phyloP scores from a whole-genome alignment of 371 early-diverging fungal genomes.

The Zopfochytrium polystomum region DNA sequence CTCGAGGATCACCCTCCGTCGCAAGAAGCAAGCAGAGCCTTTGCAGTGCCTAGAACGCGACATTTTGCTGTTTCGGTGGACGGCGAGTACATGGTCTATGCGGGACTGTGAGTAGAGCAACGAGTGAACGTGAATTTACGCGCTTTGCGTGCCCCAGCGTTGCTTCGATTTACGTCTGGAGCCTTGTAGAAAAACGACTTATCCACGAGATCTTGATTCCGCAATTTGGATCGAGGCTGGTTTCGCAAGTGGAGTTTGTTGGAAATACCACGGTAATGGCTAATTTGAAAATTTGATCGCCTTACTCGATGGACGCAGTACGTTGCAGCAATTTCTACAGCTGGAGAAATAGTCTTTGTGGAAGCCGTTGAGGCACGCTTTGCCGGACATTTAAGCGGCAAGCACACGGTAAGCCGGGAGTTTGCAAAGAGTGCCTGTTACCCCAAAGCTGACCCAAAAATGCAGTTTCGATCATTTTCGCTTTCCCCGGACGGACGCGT shows the following conservation, averaged over 20 bases:
- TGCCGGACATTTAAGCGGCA: slow-evolving; percentile 40
- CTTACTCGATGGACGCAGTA: slow-evolving; percentile 27
- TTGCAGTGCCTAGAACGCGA: slow-evolving; percentile 17
- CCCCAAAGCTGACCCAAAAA: neutral
- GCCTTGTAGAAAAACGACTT: slow-evolving; percentile 40
- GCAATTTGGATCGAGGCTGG: slow-evolving; percentile 26
- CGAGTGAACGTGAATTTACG: neutral
- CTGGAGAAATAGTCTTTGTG: slow-evolving; percentile 42
- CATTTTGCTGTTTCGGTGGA: slow-evolving; percentile 33
- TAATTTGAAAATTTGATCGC: neutral
- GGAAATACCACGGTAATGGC: slow-evolving; percentile 34
- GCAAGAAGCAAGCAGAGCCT: slow-evolving; percentile 11
- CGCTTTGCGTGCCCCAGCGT: slow-evolving; percentile 15
- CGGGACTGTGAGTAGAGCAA: slow-evolving; percentile 33
- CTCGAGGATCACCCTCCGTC: slow-evolving; percentile 4
- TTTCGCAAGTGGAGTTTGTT: slow-evolving; percentile 46
- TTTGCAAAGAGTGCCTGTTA: neutral
- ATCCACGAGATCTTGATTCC: slow-evolving; percentile 49
- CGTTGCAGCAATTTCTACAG: slow-evolving; percentile 40
- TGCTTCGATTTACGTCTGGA: slow-evolving; percentile 45
- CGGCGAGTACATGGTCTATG: slow-evolving; percentile 44
- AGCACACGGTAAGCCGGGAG: slow-evolving; percentile 23
- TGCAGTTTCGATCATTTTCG: slow-evolving; percentile 44
- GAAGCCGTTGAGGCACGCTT: slow-evolving; percentile 41
- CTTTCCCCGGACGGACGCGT: slow-evolving; percentile 46